Percentiles rank a stretch among this genome's conserved stretches.
Conservation (phyloP, 768 basidiomycete genomes). For the Phylloporus sp. region DNA sequence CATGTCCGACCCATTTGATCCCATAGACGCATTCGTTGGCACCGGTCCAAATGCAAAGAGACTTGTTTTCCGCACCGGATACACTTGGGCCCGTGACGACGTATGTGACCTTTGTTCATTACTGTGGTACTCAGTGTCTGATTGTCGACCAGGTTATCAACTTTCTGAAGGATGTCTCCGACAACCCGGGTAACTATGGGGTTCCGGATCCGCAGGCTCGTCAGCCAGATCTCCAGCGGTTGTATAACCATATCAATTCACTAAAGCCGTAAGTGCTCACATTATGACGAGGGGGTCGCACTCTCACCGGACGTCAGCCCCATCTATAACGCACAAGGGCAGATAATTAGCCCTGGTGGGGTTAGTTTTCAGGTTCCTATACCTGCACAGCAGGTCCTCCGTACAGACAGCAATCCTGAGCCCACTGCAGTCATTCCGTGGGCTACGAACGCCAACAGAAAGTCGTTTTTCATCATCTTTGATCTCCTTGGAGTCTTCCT, state of each 20-base stretch:
- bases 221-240: neutral
- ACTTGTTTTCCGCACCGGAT: neutral
- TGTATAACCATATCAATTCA: neutral
- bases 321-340: too few species aligned
- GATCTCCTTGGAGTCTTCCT: neutral
- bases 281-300: neutral
- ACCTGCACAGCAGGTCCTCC: neutral
- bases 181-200: neutral
- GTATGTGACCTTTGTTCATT: too few species aligned
- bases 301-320: too few species aligned
- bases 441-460: neutral
- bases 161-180: too few species aligned
- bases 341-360: neutral
- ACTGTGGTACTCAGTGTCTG: too few species aligned
- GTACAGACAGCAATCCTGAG: neutral
- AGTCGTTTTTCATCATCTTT: neutral
- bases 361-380: neutral
- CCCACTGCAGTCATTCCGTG: neutral
- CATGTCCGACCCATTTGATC: neutral
- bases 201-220: neutral
- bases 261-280: neutral
- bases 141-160: too few species aligned
- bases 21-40: neutral
- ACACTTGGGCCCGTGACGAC: neutral
- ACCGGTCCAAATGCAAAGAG: neutral